Evolutionary conservation across 495 filamentous ascomycete genomes (phyloP), one percentile per base, ranked within the genome.

Genomic region (Choiromyces venosus): DNA sequence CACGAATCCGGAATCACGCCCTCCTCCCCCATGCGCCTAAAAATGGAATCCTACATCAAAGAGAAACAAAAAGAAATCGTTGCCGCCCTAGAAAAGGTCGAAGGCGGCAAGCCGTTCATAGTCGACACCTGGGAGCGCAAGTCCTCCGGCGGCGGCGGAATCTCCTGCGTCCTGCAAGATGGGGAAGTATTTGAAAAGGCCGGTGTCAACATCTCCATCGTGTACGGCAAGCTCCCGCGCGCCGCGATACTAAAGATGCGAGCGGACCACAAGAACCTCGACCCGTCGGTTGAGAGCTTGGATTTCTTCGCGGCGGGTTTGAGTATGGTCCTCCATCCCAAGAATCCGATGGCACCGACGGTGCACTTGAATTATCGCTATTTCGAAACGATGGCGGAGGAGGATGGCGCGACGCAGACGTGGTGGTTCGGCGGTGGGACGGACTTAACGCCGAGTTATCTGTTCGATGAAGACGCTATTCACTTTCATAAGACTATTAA

Each of bases 371-470:
- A 99, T 85, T 99, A 99, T 86, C 88, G 95, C 4, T 99, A 99
- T 85, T 99, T 99, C 81, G 95, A 99, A 85, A 99, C 95, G 9
- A 89, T 90, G 79, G 91, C 91, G 73, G 83, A 86, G 10, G n/a
- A n/a, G 52, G 88, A 91, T 74, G 91, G 91, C 12, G 87, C 85
- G 7, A 88, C 91, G 21, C 90, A 92, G 66, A 87, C 91, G 1
- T 99, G 96, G 96, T 99, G 95, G 95, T 99, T 97, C 75, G 95
- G 95, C 64, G 95, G 95, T 35, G 95, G 95, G 37, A 93, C 91
- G 8, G 95, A 99, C 84, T 83, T 99, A 68, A 99, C 95, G 10
- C 95, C 95, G 0, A 88, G 87, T 76, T 99, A 98, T 81, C 88
- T 99, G 29, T 98, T 96, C 84, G 93, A 96, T 73, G 96, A 98